Base-by-base conservation (phyloP, 345 rosid species). In the Eucalyptus grandis region DNA sequence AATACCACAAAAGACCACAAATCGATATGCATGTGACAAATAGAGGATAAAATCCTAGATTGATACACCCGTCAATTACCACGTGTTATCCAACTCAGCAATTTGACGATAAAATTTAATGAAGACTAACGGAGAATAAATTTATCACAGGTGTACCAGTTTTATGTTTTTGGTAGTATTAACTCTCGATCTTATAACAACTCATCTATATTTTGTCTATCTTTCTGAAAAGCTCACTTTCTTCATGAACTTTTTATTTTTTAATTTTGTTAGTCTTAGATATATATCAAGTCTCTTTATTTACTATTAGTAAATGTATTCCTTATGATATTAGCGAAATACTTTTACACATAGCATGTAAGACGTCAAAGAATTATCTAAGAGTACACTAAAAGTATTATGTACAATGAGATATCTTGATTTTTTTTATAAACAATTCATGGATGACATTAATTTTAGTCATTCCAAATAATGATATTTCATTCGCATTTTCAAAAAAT, bases 21-120 rank as follows among this genome's bases (percentile, higher is more conserved):
- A 54, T 19, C 10, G 2, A 54, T 54, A 54, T 0, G 3, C 60
- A 56, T 56, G 27, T 0, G 60, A 56, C 5, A 4, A 22, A 21
- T 22, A 27, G 27, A 8, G 27, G 12, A 2, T 56, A 56, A 56
- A 56, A 56, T 1, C 60, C 0, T 2, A 56, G 5, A 56, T 3
- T 0, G 12, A 24, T 56, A 56, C 12, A 56, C 60, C 0, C 11
- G 3, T 56, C 1, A 56, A 56, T 56, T 22, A 24, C 1, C 60
- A 56, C 0, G 2, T 56, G 27, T 9, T 0, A 22, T 56, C 3
- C 3, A 21, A 54, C 0, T 54, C 5, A 4, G 0, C 6, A 54
- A 22, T 56, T 56, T 56, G 0, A 56, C 0, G 0, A 56, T 56
- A 22, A 9, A 56, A 21, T 22, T 9, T 21, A 56, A 56, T 0